phyloP scores from a whole-genome alignment of 305 asterid species.

The Fraxinus velutina region DNA sequence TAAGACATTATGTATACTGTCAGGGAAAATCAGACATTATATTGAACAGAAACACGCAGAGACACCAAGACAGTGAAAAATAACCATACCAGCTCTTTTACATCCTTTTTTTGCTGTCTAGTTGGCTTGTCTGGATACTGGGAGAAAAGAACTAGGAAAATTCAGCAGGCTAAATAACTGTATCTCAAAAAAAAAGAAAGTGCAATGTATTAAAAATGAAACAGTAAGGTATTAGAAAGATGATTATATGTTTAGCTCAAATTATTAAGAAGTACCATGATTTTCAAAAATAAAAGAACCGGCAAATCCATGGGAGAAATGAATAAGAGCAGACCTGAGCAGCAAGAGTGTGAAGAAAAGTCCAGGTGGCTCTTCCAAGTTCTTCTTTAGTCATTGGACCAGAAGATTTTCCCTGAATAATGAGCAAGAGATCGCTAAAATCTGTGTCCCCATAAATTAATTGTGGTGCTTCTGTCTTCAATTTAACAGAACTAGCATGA shows the following conservation, averaged over 20 bases:
- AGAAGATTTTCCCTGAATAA: slow-evolving; percentile 44
- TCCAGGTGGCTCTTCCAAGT: slow-evolving; percentile 96
- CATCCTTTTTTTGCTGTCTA: slow-evolving; percentile 91
- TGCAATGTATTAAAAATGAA: background rate
- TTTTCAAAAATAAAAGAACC: background rate
- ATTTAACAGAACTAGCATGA: background rate
- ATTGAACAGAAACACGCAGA: background rate
- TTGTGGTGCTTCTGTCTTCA: slow-evolving; percentile 1
- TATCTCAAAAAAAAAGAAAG: background rate
- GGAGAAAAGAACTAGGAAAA: slow-evolving; percentile 16
- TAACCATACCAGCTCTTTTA: slow-evolving; percentile 77
- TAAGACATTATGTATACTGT: background rate
- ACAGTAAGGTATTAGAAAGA: background rate
- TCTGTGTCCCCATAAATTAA: background rate
- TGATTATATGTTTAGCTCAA: background rate
- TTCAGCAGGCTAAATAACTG: slow-evolving; percentile 12
- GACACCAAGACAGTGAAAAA: slow-evolving; percentile 3
- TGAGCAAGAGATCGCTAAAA: background rate
- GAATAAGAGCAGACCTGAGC: slow-evolving; percentile 59
- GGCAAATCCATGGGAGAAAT: background rate
- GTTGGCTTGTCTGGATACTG: slow-evolving; percentile 98
- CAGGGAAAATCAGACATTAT: background rate
- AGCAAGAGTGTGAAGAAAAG: slow-evolving; percentile 89
- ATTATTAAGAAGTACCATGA: background rate
- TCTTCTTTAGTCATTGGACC: slow-evolving; percentile 75